Percentiles rank a stretch among this genome's conserved stretches.
Conservation (phyloP, 2,329 filamentous ascomycete genomes). For the Exserohilum turcica region DNA sequence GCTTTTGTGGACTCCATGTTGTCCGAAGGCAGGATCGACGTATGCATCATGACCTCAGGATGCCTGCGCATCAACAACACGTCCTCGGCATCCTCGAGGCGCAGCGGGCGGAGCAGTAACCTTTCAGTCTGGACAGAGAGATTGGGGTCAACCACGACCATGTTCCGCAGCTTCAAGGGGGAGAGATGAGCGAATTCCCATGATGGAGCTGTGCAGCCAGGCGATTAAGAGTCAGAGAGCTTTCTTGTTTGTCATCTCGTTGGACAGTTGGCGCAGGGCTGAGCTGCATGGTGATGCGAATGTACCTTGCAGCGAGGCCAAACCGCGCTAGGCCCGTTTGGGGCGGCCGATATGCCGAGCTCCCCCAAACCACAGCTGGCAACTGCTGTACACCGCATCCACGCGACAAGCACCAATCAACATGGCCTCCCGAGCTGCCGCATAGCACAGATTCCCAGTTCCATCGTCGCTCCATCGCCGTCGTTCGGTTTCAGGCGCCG, state of each 20-base stretch:
- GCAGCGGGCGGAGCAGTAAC: slow-evolving; percentile 60
- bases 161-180: slow-evolving; percentile 18
- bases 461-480: slow-evolving; percentile 11
- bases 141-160: slow-evolving; percentile 43
- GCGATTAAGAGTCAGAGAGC: slow-evolving; percentile 8
- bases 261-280: slow-evolving; percentile 6
- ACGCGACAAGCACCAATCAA: slow-evolving; percentile 26
- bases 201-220: slow-evolving; percentile 7
- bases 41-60: slow-evolving; percentile 68
- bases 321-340: slow-evolving; percentile 25
- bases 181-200: slow-evolving; percentile 21
- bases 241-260: slow-evolving; percentile 36
- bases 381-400: slow-evolving; percentile 23
- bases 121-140: slow-evolving; percentile 54
- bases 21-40: slow-evolving; percentile 56
- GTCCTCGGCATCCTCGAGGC: slow-evolving; percentile 56
- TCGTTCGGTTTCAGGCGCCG: slow-evolving; percentile 4
- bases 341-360: slow-evolving; percentile 24
- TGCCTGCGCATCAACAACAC: slow-evolving; percentile 61
- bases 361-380: slow-evolving; percentile 27
- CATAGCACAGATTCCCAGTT: slow-evolving; percentile 13
- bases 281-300: slow-evolving; percentile 6
- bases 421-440: slow-evolving; percentile 23
- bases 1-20: slow-evolving; percentile 48
- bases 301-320: slow-evolving; percentile 14